These are phyloP conservation scores for Claviceps lovelessii DNA, from an alignment of 2,329 filamentous ascomycete genomes.

Conservation along the genomic window DNA sequence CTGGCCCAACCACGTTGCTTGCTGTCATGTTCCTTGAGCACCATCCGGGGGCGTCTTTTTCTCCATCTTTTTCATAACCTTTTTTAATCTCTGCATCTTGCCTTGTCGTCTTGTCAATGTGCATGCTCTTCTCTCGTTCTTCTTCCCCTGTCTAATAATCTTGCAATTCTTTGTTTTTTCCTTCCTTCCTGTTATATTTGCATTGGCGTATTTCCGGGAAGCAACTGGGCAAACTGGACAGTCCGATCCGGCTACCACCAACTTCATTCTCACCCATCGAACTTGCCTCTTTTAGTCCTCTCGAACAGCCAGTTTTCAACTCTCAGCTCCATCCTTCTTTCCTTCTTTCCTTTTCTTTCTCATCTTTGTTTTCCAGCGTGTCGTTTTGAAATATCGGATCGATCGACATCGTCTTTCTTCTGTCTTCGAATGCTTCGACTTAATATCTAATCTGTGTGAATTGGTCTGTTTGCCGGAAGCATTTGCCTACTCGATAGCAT, in stretches of 20 bases:
- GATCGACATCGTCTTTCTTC: not conserved
- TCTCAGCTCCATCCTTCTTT: constrained; percentile 1
- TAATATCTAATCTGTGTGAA: constrained; percentile 8
- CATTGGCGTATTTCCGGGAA: not conserved
- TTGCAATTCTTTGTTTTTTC: not conserved
- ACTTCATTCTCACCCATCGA: not conserved
- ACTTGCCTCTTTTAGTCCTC: not conserved
- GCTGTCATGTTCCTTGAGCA: not conserved
- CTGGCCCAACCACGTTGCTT: not conserved
- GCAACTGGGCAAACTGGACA: not conserved
- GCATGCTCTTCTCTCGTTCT: not conserved
- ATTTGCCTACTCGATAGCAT: not conserved
- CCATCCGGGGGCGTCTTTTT: not conserved
- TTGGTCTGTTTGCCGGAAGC: not conserved
- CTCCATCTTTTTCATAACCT: not conserved
- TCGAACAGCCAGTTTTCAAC: not conserved
- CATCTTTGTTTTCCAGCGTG: constrained; percentile 3
- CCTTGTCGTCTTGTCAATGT: not conserved
- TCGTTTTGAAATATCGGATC: constrained; percentile 2
- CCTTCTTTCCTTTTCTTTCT: constrained; percentile 2
- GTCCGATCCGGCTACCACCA: not conserved
- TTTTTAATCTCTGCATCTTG: not conserved
- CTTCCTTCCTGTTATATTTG: not conserved
- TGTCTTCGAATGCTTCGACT: constrained; percentile 4
- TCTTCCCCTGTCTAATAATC: not conserved